Evolutionary conservation across 2,329 filamentous ascomycete species (phyloP).

Genomic region (Penicillium expansum): DNA sequence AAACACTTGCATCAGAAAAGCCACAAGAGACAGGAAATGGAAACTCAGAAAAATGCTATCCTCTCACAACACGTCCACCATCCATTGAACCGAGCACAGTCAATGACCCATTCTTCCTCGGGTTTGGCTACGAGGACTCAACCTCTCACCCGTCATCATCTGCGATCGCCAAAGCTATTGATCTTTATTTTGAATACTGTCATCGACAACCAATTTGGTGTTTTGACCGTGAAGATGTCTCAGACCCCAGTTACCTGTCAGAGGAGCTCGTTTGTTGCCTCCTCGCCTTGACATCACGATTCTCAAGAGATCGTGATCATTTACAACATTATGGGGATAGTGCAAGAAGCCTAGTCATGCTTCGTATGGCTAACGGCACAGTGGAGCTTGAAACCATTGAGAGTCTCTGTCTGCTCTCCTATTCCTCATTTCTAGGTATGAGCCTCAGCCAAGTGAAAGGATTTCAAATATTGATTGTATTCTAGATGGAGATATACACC

Average conservation of each 20-base stretch:
- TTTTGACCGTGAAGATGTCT: slow-evolving; percentile 35
- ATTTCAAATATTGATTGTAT: slow-evolving; percentile 1
- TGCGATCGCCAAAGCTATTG: slow-evolving; percentile 26
- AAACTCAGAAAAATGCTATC: slow-evolving; percentile 16
- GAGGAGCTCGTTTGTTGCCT: slow-evolving; percentile 38
- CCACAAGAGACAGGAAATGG: background rate
- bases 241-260: slow-evolving; percentile 25
- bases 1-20: slow-evolving; percentile 20
- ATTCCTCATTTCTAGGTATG: slow-evolving; percentile 51
- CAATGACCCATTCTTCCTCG: slow-evolving; percentile 22
- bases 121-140: slow-evolving; percentile 26
- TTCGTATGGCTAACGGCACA: slow-evolving; percentile 52
- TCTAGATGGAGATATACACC: slow-evolving; percentile 49
- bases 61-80: slow-evolving; percentile 16
- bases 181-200: slow-evolving; percentile 38
- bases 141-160: slow-evolving; percentile 23
- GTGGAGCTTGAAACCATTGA: slow-evolving; percentile 52
- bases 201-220: slow-evolving; percentile 41
- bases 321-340: slow-evolving; percentile 39
- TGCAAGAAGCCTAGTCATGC: slow-evolving; percentile 43
- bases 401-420: slow-evolving; percentile 52
- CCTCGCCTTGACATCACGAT: slow-evolving; percentile 33
- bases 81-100: slow-evolving; percentile 20
- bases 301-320: slow-evolving; percentile 30
- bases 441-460: background rate